Percentiles rank a stretch among this genome's conserved stretches.
phyloP scores from a whole-genome alignment of 768 basidiomycete species.

The Russula emetica region DNA sequence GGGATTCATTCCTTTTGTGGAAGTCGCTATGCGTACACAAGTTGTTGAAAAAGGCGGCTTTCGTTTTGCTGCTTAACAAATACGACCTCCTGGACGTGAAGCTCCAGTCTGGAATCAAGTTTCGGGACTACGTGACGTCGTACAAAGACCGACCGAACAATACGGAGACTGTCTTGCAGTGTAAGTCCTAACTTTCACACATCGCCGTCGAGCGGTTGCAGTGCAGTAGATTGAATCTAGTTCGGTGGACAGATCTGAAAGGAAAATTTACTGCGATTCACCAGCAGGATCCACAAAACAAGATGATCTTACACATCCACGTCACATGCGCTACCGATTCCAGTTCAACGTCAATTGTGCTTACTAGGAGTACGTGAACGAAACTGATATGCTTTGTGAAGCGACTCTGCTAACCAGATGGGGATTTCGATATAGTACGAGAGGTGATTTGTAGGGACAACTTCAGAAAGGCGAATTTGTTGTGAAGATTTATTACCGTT shows the following conservation, averaged over 20 bases:
- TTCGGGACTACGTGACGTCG: constrained; percentile 52
- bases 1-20: constrained; percentile 57
- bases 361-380: constrained; percentile 43
- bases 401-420: constrained; percentile 6
- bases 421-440: constrained; percentile 28
- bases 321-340: constrained; percentile 56
- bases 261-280: constrained; percentile 50
- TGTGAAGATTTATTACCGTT: constrained; percentile 19
- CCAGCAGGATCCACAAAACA: constrained; percentile 45
- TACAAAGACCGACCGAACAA: constrained; percentile 53
- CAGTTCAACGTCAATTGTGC: constrained; percentile 44
- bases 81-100: constrained; percentile 55
- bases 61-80: constrained; percentile 62
- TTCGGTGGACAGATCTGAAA: constrained; percentile 42
- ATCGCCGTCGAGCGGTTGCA: background rate
- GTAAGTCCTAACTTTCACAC: constrained; percentile 36
- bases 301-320: constrained; percentile 50
- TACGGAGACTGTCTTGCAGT: constrained; percentile 48
- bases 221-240: background rate
- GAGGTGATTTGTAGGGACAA: constrained; percentile 31
- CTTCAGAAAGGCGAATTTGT: constrained; percentile 29
- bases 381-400: background rate
- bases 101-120: constrained; percentile 47
- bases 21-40: constrained; percentile 56
- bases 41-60: constrained; percentile 48